Evolutionary conservation across 2,329 filamentous ascomycete genomes (phyloP), one percentile per base, ranked within the genome.

Genomic region (Fusarium penzigii): DNA sequence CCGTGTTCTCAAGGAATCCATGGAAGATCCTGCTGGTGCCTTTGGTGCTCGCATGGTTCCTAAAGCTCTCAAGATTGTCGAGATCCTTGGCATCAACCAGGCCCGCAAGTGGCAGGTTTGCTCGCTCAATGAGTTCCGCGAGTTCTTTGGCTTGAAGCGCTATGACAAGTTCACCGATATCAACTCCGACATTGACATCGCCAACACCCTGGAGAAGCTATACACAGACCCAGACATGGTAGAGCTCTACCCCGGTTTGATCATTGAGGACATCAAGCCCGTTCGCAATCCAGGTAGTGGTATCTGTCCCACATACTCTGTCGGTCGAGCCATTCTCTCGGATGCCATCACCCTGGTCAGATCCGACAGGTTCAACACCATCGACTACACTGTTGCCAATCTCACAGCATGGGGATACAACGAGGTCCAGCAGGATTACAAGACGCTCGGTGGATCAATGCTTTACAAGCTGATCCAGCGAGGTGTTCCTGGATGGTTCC

Each of bases 241-340:
- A 12, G 87, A 90, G 64, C 74, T 89, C 6, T 89, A 89, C 62
- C 86, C 86, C 1, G 87, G 87, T 10, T 70, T 89, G 2, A 79
- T 88, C 55, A 73, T 81, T n/a, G 83, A 86, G 64, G 77, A 83
- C 47, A 72, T 74, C 29, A 84, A 85, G 63, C 72, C 75, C 1
- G 71, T 73, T 1, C 76, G 78, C 51, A 68, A 73, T 41, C 75
- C 82, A 1, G 81, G 82, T 75, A 54, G 55, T 17, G 61, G 61
- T 3, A 63, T 64, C 38, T 61, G 57, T 41, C 61, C 61, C 1
- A 78, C 76, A 0, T 84, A 78, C 62, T 81, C 81, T 0, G 75
- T 81, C 8, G 78, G 78, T 2, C 74, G 79, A 42, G 80, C 81
- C 39, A 77, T 86, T 10, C 70, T 86, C 17, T 82, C 81, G 1